These are phyloP conservation scores for Penicillium sp. DNA, from an alignment of 2,329 filamentous ascomycete species.

Conservation along the genomic window DNA sequence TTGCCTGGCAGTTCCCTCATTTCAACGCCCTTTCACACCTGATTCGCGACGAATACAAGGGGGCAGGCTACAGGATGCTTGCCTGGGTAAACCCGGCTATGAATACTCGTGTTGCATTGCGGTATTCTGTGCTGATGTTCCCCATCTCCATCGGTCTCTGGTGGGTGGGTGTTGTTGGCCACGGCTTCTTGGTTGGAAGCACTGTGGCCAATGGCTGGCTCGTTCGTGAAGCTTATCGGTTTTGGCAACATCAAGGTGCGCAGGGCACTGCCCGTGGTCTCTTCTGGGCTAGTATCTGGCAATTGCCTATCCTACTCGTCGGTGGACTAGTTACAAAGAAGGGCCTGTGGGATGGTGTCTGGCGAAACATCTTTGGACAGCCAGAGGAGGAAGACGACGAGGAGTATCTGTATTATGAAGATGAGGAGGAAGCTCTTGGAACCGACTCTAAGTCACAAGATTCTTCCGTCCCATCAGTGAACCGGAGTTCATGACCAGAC, in stretches of 20 bases:
- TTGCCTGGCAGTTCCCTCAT: conserved; percentile 97
- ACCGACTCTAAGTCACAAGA: neutral
- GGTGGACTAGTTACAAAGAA: conserved; percentile 91
- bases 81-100: conserved; percentile 82
- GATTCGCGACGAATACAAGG: conserved; percentile 85
- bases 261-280: conserved; percentile 78
- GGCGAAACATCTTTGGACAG: conserved; percentile 65
- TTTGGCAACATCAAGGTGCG: conserved; percentile 77
- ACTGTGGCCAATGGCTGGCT: conserved; percentile 85
- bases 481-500: neutral
- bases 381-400: conserved; percentile 58
- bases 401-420: conserved; percentile 60
- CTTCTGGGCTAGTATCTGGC: conserved; percentile 99
- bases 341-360: conserved; percentile 84
- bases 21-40: conserved; percentile 92
- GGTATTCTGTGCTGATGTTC: conserved; percentile 83
- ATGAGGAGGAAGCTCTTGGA: conserved; percentile 40
- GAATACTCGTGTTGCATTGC: conserved; percentile 82
- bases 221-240: conserved; percentile 72
- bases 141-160: conserved; percentile 82
- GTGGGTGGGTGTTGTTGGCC: conserved; percentile 78
- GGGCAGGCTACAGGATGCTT: conserved; percentile 69
- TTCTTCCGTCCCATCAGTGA: neutral
- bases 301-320: conserved; percentile 85
- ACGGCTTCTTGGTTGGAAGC: conserved; percentile 79